Conservation (phyloP, 257 asterid species). For the Phtheirospermum japonicum region DNA sequence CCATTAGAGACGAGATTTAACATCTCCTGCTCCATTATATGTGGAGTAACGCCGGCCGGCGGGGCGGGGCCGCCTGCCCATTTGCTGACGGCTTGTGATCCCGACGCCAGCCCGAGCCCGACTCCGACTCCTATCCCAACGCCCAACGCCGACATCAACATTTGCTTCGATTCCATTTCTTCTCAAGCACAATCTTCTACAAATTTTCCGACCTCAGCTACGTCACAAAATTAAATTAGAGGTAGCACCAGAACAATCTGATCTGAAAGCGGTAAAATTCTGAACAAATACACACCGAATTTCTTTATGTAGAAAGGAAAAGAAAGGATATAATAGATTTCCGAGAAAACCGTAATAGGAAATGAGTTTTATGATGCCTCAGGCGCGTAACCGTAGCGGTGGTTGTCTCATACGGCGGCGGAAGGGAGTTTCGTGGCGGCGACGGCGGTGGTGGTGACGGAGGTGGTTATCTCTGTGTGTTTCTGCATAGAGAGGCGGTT, state of each 20-base stretch:
- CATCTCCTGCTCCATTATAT: constrained; percentile 69
- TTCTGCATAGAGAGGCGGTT: constrained; percentile 37
- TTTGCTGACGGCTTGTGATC: constrained; percentile 47
- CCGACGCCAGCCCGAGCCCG: constrained; percentile 75
- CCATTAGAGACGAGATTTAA: constrained; percentile 50
- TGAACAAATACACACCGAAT: not conserved
- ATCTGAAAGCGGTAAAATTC: constrained; percentile 1
- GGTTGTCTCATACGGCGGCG: constrained; percentile 25
- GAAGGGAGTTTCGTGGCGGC: not conserved
- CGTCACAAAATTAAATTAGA: constrained; percentile 16
- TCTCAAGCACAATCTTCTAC: not conserved
- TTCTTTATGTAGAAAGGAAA: not conserved
- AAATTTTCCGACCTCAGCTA: not conserved
- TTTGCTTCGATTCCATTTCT: constrained; percentile 64
- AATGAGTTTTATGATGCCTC: too few species aligned
- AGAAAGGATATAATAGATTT: not conserved
- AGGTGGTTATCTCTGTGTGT: constrained; percentile 30
- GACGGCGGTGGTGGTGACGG: constrained; percentile 8
- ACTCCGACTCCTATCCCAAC: constrained; percentile 81
- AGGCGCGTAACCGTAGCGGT: not conserved
- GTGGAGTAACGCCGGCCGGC: constrained; percentile 36
- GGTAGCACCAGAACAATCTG: constrained; percentile 13
- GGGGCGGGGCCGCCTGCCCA: constrained; percentile 40
- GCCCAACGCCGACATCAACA: constrained; percentile 71
- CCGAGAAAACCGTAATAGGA: not conserved